phyloP scores from a whole-genome alignment of 1,284 basidiomycete species.

The Hemileia vastatrix region DNA sequence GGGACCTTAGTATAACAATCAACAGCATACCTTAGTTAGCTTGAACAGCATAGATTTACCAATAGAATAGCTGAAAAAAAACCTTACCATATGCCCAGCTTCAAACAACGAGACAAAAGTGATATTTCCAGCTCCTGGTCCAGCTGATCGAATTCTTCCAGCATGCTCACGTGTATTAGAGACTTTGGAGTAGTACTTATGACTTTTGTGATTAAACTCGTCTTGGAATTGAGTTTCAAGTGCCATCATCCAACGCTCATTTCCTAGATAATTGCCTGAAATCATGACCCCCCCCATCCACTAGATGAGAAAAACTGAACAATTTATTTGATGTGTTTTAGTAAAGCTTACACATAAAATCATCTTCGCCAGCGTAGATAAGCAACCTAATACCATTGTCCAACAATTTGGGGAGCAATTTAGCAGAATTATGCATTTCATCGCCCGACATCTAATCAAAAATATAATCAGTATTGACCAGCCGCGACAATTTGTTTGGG shows the following conservation, averaged over 20 bases:
- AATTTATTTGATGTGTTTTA: neutral
- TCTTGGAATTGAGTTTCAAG: conserved; percentile 52
- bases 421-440: conserved; percentile 64
- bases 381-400: conserved; percentile 64
- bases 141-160: conserved; percentile 16
- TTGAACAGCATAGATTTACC: too few species aligned
- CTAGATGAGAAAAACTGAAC: neutral
- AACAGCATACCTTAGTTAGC: neutral
- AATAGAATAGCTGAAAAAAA: too few species aligned
- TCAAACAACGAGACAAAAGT: conserved; percentile 18
- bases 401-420: conserved; percentile 62
- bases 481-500: conserved; percentile 32
- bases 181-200: conserved; percentile 13
- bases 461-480: neutral
- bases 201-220: conserved; percentile 51
- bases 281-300: too few species aligned
- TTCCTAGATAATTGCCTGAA: conserved; percentile 46
- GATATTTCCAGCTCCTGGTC: conserved; percentile 21
- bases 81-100: conserved; percentile 21
- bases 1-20: conserved; percentile 3
- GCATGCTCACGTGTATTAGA: conserved; percentile 3
- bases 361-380: conserved; percentile 75
- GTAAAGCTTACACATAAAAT: conserved; percentile 51
- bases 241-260: conserved; percentile 39
- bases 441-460: conserved; percentile 54